A percentile compares a stretch with the other conserved stretches of the same genome.
Conservation (phyloP, 2,329 filamentous ascomycete genomes). For the Aspergillus sp. region DNA sequence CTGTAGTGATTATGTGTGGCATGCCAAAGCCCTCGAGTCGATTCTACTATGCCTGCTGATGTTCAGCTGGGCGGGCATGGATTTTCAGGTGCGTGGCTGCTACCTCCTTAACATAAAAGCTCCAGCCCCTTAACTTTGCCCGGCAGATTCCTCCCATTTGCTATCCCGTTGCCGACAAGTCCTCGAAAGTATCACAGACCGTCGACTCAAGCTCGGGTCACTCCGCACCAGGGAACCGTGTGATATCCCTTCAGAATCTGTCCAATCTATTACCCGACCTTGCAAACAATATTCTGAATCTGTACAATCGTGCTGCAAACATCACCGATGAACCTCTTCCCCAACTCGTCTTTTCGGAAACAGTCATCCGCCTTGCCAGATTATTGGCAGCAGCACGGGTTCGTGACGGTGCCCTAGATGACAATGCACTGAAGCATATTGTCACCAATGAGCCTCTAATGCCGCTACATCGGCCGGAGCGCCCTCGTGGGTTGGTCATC, state of each 20-base stretch:
- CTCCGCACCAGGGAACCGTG: constrained; percentile 46
- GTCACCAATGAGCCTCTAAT: constrained; percentile 50
- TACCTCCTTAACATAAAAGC: background rate
- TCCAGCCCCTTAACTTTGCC: background rate
- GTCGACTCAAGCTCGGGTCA: constrained; percentile 39
- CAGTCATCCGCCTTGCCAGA: constrained; percentile 54
- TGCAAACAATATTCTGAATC: constrained; percentile 54
- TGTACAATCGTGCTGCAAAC: constrained; percentile 53
- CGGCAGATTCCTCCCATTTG: constrained; percentile 53
- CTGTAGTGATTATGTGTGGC: constrained; percentile 92
- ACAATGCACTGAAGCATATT: constrained; percentile 56
- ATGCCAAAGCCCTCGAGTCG: constrained; percentile 89
- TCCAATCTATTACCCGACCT: constrained; percentile 56
- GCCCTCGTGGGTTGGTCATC: constrained; percentile 41
- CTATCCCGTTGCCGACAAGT: constrained; percentile 51
- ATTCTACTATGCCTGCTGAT: constrained; percentile 79
- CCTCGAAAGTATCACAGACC: constrained; percentile 41
- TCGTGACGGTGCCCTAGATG: constrained; percentile 50
- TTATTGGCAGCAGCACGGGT: constrained; percentile 51
- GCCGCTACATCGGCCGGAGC: constrained; percentile 30
- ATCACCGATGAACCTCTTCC: constrained; percentile 54
- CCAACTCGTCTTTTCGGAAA: constrained; percentile 55
- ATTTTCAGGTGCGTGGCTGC: constrained; percentile 57
- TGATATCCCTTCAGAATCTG: constrained; percentile 48
- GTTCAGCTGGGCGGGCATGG: constrained; percentile 77